Conservation (phyloP, 164 flowering plant species). For the Kingdonia uniflora region DNA sequence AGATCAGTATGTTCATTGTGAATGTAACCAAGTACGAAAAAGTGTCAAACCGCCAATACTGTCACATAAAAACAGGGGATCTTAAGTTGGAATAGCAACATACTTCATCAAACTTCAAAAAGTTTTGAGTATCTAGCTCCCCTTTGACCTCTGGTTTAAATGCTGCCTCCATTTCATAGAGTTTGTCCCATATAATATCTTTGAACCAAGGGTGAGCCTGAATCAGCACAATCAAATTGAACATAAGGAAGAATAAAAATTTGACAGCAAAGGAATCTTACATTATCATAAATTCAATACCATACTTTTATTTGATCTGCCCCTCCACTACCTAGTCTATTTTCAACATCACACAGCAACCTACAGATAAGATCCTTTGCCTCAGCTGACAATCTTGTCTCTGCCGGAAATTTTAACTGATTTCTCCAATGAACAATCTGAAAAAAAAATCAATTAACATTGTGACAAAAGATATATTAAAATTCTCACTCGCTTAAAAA, state of each 20-base stretch:
- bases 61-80: too few relatives aligned
- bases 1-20: too few relatives aligned
- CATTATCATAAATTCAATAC: constrained; percentile 2
- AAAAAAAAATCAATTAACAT: background rate
- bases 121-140: constrained; percentile 94
- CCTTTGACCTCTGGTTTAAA: constrained; percentile 86
- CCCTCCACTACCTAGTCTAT: constrained; percentile 78
- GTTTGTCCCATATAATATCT: constrained; percentile 72
- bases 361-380: constrained; percentile 76
- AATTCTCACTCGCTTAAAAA: too few relatives aligned
- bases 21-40: too few relatives aligned
- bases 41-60: background rate
- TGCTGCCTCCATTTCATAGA: constrained; percentile 90
- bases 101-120: constrained; percentile 92
- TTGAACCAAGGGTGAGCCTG: constrained; percentile 99
- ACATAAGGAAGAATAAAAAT: background rate
- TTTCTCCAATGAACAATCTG: constrained; percentile 94
- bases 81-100: background rate
- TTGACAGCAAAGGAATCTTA: background rate
- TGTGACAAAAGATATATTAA: too few relatives aligned
- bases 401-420: constrained; percentile 86
- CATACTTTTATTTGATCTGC: constrained; percentile 71
- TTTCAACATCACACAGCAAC: constrained; percentile 29
- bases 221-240: constrained; percentile 9
- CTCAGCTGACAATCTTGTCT: constrained; percentile 65